Evolutionary conservation across 768 basidiomycete species (phyloP), one percentile per base, ranked within the genome.

Genomic region (Termitomyces sp.): DNA sequence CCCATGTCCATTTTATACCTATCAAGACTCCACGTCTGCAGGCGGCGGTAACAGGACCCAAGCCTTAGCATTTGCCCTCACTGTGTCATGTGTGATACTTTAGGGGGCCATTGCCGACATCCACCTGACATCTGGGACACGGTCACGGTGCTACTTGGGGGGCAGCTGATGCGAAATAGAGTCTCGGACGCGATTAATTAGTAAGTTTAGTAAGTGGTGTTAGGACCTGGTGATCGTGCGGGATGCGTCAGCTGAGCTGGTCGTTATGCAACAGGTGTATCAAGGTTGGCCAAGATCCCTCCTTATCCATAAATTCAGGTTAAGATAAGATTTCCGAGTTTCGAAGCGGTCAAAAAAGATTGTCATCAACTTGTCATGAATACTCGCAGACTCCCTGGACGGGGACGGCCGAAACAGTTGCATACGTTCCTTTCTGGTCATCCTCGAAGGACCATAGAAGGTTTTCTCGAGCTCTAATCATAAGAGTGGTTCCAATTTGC

Each of bases 1-100:
- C 60, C 15, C 63, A 46, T 61, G 52, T 55, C 60, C 54, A 40
- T 61, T 65, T 59, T 65, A 62, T 65, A 65, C 57, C 59, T 40
- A 48, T 55, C 46, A 40, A 25, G 31, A 37, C 17, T 51, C 49
- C 56, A 57, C 47, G 10, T 49, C 36, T 20, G 25, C 3, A 57
- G 56, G 50, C 36, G 57, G 53, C 43, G 52, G 56, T 47, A 55
- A 60, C 34, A 51, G 57, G 47, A 29, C 6, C 63, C 45, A 57
- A 34, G 15, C 25, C 46, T 29, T 14, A 29, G 49, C 51, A 56
- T 20, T 47, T 11, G 49, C 59, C 59, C 59, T 8, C 34, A 5
- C 54, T 49, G 61, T 52, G 48, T 53, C 63, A 60, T 57, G 60
- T 57, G 63, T 60, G 63, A 45, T 25, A 25, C 25, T 25, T 25